phyloP scores from a whole-genome alignment of 108 stramenopile species.

The Epithemia pelagica region DNA sequence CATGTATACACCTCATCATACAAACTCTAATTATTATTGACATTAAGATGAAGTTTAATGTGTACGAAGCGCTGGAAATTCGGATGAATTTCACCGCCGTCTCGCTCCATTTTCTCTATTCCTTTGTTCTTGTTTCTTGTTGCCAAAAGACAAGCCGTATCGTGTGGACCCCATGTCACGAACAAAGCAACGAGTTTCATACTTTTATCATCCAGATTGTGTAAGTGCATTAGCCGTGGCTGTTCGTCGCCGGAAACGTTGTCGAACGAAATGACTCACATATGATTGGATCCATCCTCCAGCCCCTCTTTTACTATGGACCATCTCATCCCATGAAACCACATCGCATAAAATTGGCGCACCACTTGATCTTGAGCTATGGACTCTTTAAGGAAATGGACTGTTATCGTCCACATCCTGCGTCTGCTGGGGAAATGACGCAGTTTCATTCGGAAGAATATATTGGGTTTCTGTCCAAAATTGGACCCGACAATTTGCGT shows the following conservation, averaged over 20 bases:
- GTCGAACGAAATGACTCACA: no score
- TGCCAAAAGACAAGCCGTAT: no score
- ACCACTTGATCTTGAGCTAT: constrained; percentile 94
- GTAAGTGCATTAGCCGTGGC: constrained; percentile 50
- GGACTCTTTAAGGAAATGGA: constrained; percentile 98
- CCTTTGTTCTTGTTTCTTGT: no score
- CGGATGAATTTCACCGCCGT: no score
- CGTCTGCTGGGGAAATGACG: constrained; percentile 85
- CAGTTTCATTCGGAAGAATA: constrained; percentile 96
- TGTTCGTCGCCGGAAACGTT: no score
- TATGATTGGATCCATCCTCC: constrained; percentile 4
- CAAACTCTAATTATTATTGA: no score
- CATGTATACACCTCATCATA: no score
- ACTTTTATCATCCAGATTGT: constrained; percentile 96
- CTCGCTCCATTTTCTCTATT: no score
- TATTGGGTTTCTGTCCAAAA: constrained; percentile 84
- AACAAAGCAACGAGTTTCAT: constrained; percentile 84
- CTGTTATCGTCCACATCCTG: constrained; percentile 93
- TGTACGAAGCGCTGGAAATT: no score
- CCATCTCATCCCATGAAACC: constrained; percentile 99
- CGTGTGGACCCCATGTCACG: no score
- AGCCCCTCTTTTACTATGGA: constrained; percentile 95
- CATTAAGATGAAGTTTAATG: no score
- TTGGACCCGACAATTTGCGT: constrained; percentile 90
- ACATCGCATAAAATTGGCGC: constrained; percentile 95